Evolutionary conservation across 805 yeast genomes (phyloP), one percentile per base, ranked within the genome.

Genomic region (Wickerhamiella cacticola): DNA sequence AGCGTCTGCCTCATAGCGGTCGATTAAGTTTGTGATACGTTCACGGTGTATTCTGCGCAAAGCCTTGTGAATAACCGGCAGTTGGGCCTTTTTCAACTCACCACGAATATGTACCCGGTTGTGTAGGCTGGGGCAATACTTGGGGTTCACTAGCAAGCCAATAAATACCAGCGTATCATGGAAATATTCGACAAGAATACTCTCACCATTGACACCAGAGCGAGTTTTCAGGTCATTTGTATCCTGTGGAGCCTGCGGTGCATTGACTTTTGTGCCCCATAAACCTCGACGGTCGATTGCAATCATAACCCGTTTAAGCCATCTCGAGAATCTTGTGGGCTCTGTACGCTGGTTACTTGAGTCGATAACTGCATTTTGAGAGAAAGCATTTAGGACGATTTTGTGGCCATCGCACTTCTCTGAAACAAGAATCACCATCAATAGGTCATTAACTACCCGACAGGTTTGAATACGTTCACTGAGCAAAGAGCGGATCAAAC

Each of bases 201-300:
- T 72, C 58, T 83, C 89, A 22, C 77, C 72, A 21, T 64, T 64
- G 9, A 61, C 56, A 0, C 78, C 75, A 2, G 70, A 67, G 5
- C 72, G 62, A 8, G 38, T 24, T 22, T 33, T 43, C 21, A 22
- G 29, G 9, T 43, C 46, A 50, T 77, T 79, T 47, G 78, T 72
- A 55, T 89, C 96, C 16, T 31, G n/a, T 31, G 36, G 36, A 15
- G 18, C n/a, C 8, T 81, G 92, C 50, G 85, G 80, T 0, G 96
- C 95, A 1, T 96, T 96, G 7, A 89, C 97, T 57, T 81, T 63
- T 0, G 96, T 84, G 9, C 96, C 95, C 73, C 83, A 72, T 56
- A 78, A 81, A 6, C 97, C 97, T 55, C 88, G 73, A 2, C 96
- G 96, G 49, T 79, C 85, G 39, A 86, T 57, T 0, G 88, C 80